These are phyloP conservation scores for Xylaria multiplex DNA, from an alignment of 2,329 filamentous ascomycete species.

Conservation along the genomic window DNA sequence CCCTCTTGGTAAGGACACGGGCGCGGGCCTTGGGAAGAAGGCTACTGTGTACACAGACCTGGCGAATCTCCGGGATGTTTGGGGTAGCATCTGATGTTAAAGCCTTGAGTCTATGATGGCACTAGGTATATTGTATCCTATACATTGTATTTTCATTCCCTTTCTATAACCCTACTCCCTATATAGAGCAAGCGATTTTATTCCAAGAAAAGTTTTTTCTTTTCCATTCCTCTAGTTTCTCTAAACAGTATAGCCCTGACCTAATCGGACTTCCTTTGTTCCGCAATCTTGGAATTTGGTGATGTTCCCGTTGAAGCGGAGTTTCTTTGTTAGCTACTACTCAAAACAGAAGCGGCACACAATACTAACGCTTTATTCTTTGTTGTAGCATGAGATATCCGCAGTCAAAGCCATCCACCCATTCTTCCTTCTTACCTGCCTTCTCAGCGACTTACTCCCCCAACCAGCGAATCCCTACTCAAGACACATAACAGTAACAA, in stretches of 20 bases:
- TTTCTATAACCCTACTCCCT: not conserved
- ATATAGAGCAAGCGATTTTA: not conserved
- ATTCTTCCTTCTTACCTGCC: not conserved
- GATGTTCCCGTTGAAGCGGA: not conserved
- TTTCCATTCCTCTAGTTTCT: too few relatives aligned
- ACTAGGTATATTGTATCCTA: not conserved
- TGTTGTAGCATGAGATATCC: not conserved
- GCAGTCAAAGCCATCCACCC: too few relatives aligned
- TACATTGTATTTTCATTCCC: not conserved
- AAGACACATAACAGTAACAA: not conserved
- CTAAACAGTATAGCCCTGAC: not conserved
- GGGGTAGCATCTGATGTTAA: slow-evolving; percentile 28
- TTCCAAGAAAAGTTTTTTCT: not conserved
- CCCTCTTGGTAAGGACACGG: slow-evolving; percentile 33
- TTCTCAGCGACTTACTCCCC: not conserved
- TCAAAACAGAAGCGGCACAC: not conserved
- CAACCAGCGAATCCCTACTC: not conserved
- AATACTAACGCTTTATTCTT: not conserved
- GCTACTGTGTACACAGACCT: slow-evolving; percentile 23
- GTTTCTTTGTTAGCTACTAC: not conserved
- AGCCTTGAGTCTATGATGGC: not conserved
- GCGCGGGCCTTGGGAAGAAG: slow-evolving; percentile 19
- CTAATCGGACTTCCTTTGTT: slow-evolving; percentile 3
- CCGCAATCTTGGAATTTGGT: not conserved
- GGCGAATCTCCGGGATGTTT: slow-evolving; percentile 23